Percentiles rank a stretch among this genome's conserved stretches.
Evolutionary conservation across 352 stramenopile species (phyloP).

Genomic region (Stramenopiles sp.): DNA sequence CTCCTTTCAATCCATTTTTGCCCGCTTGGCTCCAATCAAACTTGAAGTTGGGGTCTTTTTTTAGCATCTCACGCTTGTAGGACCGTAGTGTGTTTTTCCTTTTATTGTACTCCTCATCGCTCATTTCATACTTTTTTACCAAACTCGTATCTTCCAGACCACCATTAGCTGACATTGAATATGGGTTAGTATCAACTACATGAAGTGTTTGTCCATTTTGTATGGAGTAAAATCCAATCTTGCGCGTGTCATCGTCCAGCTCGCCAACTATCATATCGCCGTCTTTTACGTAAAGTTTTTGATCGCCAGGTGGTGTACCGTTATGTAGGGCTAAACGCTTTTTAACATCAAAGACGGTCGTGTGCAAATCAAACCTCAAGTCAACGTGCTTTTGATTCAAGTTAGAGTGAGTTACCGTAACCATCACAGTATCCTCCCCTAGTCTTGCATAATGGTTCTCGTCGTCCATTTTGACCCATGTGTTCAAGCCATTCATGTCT

Average conservation of each 20-base stretch:
- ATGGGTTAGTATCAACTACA: constrained; percentile 84
- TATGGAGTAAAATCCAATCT: constrained; percentile 70
- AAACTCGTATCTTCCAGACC: constrained; percentile 86
- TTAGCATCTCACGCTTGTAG: constrained; percentile 82
- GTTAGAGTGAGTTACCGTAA: constrained; percentile 70
- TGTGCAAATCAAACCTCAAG: constrained; percentile 79
- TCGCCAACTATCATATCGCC: constrained; percentile 17
- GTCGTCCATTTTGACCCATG: background rate
- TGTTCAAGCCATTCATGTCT: background rate
- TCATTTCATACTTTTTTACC: constrained; percentile 94
- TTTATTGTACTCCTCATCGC: constrained; percentile 93
- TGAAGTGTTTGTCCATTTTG: constrained; percentile 52
- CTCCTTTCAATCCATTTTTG: background rate
- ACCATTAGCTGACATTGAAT: constrained; percentile 74
- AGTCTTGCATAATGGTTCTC: background rate
- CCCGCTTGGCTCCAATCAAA: constrained; percentile 24
- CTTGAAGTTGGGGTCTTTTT: constrained; percentile 83
- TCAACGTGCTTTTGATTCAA: constrained; percentile 86
- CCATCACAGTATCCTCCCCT: background rate
- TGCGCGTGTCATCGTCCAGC: constrained; percentile 47
- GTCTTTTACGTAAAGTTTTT: constrained; percentile 37
- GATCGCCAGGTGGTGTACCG: constrained; percentile 70
- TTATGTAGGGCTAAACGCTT: constrained; percentile 81
- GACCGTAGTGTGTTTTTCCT: constrained; percentile 87
- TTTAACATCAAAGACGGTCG: constrained; percentile 54